These are phyloP conservation scores for Claviceps fusiformis DNA, from an alignment of 2,329 filamentous ascomycete genomes.

Conservation along the genomic window DNA sequence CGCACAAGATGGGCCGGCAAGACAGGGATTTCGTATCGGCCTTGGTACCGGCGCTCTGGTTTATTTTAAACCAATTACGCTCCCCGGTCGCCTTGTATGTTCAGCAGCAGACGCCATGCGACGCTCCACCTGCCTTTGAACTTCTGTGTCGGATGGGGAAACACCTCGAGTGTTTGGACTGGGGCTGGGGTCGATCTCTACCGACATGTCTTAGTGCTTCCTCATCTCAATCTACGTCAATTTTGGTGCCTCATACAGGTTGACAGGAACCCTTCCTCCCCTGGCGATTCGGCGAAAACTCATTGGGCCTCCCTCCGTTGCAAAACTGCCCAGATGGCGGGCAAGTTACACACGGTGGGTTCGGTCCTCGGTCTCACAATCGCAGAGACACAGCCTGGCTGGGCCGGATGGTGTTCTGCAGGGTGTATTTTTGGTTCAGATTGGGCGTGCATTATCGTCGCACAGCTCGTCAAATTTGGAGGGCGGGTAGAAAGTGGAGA, in stretches of 20 bases:
- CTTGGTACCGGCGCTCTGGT: slow-evolving; percentile 2
- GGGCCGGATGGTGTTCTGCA: neutral
- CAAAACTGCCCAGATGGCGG: neutral
- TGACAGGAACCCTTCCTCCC: neutral
- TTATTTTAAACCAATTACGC: neutral
- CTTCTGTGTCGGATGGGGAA: neutral
- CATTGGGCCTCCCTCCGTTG: neutral
- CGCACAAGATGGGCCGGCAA: neutral
- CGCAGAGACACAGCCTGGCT: neutral
- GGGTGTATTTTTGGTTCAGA: neutral
- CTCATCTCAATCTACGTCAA: neutral
- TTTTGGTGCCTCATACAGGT: no score
- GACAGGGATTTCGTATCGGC: neutral
- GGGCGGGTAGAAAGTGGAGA: neutral
- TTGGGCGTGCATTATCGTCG: neutral
- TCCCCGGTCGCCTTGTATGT: neutral
- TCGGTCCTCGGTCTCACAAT: neutral
- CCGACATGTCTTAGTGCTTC: neutral
- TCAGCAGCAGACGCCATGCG: slow-evolving; percentile 2
- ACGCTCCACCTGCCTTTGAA: neutral
- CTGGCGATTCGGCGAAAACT: neutral
- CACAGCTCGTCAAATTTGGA: neutral
- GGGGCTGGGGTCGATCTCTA: neutral
- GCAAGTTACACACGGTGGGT: neutral
- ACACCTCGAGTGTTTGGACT: neutral